phyloP scores from a whole-genome alignment of 225 moss, liverwort and hornwort species.

The Neckera pumila region DNA sequence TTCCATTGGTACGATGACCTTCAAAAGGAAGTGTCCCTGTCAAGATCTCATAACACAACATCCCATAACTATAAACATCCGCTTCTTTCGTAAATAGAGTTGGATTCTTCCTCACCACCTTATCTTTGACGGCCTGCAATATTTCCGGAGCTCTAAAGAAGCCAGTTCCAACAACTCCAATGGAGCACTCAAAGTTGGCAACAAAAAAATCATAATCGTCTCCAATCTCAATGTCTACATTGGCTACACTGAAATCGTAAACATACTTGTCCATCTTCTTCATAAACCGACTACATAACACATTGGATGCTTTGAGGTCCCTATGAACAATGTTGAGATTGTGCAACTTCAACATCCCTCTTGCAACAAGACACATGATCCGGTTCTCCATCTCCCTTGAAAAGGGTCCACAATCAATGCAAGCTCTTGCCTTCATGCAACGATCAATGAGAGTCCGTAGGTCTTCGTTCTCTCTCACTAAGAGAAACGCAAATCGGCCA shows the following conservation, averaged over 20 bases:
- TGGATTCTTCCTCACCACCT: neutral
- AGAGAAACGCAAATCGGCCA: neutral
- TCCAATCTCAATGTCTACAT: fast-evolving
- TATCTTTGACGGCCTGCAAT: neutral
- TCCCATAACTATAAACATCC: neutral
- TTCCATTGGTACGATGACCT: neutral
- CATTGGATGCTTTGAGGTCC: neutral
- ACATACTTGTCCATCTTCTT: no score
- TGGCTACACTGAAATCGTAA: neutral
- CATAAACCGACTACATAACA: fast-evolving
- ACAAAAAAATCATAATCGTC: no score
- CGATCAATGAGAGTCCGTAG: neutral
- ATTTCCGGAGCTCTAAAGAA: neutral
- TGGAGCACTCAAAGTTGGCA: neutral
- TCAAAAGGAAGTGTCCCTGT: neutral
- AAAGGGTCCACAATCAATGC: neutral
- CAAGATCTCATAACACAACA: neutral
- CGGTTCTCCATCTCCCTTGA: fast-evolving
- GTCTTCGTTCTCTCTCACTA: neutral
- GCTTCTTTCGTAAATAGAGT: neutral
- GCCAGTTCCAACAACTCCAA: neutral
- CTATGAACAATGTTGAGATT: neutral
- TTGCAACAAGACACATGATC: fast-evolving
- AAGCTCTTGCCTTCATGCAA: neutral
- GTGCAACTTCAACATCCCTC: neutral